Evolutionary conservation across 176 grass and related monocot species (phyloP).

Genomic region (Coix lacrymajobi): DNA sequence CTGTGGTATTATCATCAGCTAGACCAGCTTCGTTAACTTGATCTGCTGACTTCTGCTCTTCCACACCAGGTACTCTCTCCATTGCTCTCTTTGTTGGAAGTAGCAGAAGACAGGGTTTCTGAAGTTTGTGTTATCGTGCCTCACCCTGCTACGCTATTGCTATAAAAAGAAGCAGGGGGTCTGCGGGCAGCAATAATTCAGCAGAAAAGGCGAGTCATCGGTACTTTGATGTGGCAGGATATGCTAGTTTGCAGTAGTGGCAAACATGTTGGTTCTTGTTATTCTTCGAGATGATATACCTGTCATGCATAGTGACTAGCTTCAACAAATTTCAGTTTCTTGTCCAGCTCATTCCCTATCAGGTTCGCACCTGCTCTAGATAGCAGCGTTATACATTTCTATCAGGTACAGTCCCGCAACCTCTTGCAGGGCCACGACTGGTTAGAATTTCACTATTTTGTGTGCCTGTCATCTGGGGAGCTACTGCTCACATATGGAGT

Average conservation of each 20-base stretch:
- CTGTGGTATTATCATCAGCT: constrained; percentile 16
- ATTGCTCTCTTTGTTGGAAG: constrained; percentile 36
- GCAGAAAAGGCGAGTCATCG: constrained; percentile 39
- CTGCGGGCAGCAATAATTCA: constrained; percentile 64
- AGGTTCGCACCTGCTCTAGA: constrained; percentile 17
- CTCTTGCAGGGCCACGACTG: not conserved
- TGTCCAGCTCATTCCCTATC: constrained; percentile 26
- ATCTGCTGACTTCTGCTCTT: constrained; percentile 26
- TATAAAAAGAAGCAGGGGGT: constrained; percentile 67
- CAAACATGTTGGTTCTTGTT: constrained; percentile 43
- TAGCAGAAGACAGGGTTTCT: constrained; percentile 27
- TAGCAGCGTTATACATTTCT: constrained; percentile 24
- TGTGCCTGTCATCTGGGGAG: not conserved
- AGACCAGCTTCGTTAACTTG: constrained; percentile 21
- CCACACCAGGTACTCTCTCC: constrained; percentile 35
- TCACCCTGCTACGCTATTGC: constrained; percentile 41
- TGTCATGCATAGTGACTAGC: constrained; percentile 31
- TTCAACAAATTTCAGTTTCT: constrained; percentile 34
- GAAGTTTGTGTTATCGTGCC: constrained; percentile 30
- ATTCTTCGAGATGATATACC: constrained; percentile 16
- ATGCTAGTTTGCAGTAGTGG: constrained; percentile 41
- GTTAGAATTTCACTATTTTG: constrained; percentile 3
- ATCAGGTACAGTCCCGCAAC: constrained; percentile 17
- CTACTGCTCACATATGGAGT: not conserved
- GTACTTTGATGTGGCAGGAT: constrained; percentile 45